Evolutionary conservation across 75 land plant species (phyloP).

Genomic region (Chamaecyparis obtusa): DNA sequence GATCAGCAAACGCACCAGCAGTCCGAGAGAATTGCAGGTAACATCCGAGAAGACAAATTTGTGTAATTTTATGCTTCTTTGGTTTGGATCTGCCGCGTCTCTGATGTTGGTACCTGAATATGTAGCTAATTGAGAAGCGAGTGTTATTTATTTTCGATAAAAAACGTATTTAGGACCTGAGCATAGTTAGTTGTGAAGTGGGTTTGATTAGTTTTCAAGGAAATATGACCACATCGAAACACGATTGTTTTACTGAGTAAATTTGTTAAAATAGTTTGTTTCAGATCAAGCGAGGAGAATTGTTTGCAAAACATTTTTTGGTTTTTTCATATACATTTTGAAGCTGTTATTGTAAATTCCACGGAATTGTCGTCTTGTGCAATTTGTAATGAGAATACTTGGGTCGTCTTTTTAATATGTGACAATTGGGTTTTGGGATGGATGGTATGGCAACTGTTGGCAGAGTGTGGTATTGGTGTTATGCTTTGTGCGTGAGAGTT

Average conservation of each 20-base stretch:
- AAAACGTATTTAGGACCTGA: background rate
- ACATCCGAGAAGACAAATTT: background rate
- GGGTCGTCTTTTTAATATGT: background rate
- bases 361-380: background rate
- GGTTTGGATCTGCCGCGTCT: background rate
- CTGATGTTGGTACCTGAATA: background rate
- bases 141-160: background rate
- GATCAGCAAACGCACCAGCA: conserved; percentile 4
- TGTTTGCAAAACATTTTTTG: background rate
- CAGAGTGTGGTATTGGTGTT: background rate
- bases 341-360: background rate
- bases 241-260: background rate
- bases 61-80: background rate
- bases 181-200: background rate
- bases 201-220: background rate
- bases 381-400: background rate
- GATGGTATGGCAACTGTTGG: background rate
- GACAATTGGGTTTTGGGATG: background rate
- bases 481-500: background rate
- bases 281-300: background rate
- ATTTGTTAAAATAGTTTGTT: background rate
- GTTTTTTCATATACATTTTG: background rate
- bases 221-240: background rate
- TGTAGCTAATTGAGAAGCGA: background rate
- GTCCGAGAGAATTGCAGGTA: conserved; percentile 9